These are phyloP conservation scores for Kitagawia praeruptora DNA, from an alignment of 129 eudicot genomes.

Conservation along the genomic window DNA sequence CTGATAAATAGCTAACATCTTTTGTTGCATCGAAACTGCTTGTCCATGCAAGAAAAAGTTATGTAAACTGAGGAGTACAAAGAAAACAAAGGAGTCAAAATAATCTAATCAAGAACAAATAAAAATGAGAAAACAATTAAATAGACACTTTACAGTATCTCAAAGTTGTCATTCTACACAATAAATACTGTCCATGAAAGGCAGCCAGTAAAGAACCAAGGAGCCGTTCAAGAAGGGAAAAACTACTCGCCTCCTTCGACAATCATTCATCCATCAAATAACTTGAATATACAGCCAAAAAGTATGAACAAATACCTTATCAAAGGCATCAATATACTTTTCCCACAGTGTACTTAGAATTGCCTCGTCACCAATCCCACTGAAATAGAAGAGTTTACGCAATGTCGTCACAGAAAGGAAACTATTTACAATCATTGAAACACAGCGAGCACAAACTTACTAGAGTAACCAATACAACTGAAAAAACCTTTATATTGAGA, in stretches of 20 bases:
- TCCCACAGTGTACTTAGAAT: conserved; percentile 63
- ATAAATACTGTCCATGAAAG: neutral
- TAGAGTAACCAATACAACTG: neutral
- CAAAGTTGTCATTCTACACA: neutral
- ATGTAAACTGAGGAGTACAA: neutral
- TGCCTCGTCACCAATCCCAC: conserved; percentile 86
- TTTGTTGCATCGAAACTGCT: neutral
- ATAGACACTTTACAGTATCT: neutral
- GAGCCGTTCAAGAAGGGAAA: neutral
- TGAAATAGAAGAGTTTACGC: conserved; percentile 19
- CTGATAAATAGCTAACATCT: neutral
- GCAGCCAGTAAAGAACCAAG: neutral
- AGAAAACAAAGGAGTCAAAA: neutral
- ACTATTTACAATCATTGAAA: neutral
- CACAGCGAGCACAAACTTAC: neutral
- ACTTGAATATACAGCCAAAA: neutral
- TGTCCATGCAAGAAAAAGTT: neutral
- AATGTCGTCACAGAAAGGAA: neutral
- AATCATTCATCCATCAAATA: neutral
- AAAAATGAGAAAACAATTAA: neutral
- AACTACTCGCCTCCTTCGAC: neutral
- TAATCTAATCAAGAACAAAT: too few species aligned
- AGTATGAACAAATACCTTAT: conserved; percentile 53
- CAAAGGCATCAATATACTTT: conserved; percentile 45
- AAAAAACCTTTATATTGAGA: neutral